A percentile compares a stretch with the other conserved stretches of the same genome.
These are phyloP conservation scores for Pseudogymnoascus sp. DNA, from an alignment of 2,329 filamentous ascomycete genomes.

Conservation along the genomic window DNA sequence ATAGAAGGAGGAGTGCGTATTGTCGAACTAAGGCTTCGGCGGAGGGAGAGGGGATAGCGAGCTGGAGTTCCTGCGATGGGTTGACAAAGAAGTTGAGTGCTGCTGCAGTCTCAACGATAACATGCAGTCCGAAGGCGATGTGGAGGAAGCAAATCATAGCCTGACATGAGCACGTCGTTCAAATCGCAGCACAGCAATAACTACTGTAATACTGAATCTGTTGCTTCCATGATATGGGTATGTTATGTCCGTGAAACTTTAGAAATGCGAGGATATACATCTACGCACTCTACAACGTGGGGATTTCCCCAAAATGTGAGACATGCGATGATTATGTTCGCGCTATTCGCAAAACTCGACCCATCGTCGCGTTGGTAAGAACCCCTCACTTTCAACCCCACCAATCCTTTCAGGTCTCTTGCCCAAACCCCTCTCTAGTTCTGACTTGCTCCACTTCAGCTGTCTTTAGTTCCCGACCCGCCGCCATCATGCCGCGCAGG, in stretches of 20 bases:
- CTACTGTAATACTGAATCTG: neutral
- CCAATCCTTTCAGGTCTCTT: neutral
- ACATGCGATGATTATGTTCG: neutral
- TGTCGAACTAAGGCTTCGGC: slow-evolving; percentile 30
- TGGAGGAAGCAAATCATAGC: slow-evolving; percentile 1
- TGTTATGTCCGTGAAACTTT: neutral
- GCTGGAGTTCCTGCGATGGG: slow-evolving; percentile 24
- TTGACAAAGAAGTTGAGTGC: slow-evolving; percentile 28
- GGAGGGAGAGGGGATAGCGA: slow-evolving; percentile 25
- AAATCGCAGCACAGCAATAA: neutral
- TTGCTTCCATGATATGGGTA: neutral
- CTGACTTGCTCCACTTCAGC: neutral
- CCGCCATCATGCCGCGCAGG: neutral
- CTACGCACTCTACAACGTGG: neutral
- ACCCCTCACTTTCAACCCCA: neutral
- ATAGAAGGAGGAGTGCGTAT: slow-evolving; percentile 31
- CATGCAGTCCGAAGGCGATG: slow-evolving; percentile 26
- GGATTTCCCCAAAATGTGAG: neutral
- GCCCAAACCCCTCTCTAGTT: neutral
- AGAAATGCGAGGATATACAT: too few species aligned
- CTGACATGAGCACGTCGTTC: neutral
- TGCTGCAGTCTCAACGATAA: slow-evolving; percentile 30
- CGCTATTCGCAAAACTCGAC: neutral
- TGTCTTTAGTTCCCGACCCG: neutral
- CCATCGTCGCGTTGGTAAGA: neutral